Evolutionary conservation across 2,329 filamentous ascomycete genomes (phyloP).

Genomic region (Fulvia fulva): DNA sequence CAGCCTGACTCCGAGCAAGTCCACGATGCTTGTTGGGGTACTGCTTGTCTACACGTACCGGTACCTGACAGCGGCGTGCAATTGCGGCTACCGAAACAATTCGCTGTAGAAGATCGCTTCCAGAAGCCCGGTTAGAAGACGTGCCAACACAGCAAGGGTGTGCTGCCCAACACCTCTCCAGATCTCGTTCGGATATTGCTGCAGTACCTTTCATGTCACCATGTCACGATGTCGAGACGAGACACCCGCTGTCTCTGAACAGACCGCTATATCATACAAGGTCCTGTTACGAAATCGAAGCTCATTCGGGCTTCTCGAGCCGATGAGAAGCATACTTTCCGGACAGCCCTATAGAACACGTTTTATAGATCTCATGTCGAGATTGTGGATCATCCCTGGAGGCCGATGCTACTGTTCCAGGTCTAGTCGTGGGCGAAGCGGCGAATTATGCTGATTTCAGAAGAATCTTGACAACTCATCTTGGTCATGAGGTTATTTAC

Average conservation of each 20-base stretch:
- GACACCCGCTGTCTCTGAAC: not conserved
- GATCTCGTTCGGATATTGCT: not conserved
- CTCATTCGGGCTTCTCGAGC: slow-evolving; percentile 1
- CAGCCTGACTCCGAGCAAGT: not conserved
- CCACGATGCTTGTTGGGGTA: not conserved
- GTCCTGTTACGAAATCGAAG: not conserved
- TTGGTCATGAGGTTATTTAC: not conserved
- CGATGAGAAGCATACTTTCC: not conserved
- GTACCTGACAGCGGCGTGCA: not conserved
- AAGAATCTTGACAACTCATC: not conserved
- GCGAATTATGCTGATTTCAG: not conserved
- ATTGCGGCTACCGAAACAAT: not conserved
- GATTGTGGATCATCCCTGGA: not conserved
- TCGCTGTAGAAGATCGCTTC: slow-evolving; percentile 8
- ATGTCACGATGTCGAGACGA: not conserved
- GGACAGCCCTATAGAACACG: slow-evolving; percentile 6
- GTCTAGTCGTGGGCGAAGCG: not conserved
- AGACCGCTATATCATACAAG: not conserved
- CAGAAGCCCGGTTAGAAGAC: slow-evolving; percentile 18
- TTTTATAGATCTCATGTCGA: slow-evolving; percentile 4
- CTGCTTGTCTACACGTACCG: not conserved
- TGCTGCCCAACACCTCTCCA: not conserved
- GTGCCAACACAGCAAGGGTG: not conserved
- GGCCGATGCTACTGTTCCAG: not conserved
- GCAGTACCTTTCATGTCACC: no score